Evolutionary conservation across 2,329 filamentous ascomycete species (phyloP).

Genomic region (Botrytis sinoallii): DNA sequence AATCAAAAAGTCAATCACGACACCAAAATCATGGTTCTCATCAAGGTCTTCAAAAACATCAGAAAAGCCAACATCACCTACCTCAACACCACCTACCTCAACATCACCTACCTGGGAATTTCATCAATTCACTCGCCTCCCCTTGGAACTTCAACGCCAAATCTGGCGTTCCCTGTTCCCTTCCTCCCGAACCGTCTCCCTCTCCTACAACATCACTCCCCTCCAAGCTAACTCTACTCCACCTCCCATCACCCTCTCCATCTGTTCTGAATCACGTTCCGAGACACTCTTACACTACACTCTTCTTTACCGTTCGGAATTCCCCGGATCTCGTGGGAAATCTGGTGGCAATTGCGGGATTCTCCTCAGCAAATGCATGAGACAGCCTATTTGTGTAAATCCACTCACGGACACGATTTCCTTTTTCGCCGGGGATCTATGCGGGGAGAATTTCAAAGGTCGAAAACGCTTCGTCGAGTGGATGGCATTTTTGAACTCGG

Average conservation of each 20-base stretch:
- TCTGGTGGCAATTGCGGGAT: not conserved
- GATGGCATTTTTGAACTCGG: not conserved
- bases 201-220: not conserved
- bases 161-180: conserved; percentile 16
- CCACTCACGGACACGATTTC: not conserved
- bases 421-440: not conserved
- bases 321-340: not conserved
- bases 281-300: conserved; percentile 14
- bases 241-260: conserved; percentile 4
- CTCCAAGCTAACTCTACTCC: not conserved
- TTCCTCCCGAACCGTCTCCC: not conserved
- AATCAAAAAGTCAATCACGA: not conserved
- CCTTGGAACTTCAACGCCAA: conserved; percentile 7
- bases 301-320: conserved; percentile 7
- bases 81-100: not conserved
- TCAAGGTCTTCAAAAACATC: not conserved
- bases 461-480: not conserved
- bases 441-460: not conserved
- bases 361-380: not conserved
- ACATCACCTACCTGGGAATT: not conserved
- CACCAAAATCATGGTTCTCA: not conserved
- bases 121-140: not conserved
- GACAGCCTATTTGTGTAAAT: conserved; percentile 13
- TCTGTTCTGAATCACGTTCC: conserved; percentile 14
- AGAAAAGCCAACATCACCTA: not conserved